phyloP scores from a whole-genome alignment of 2,329 filamentous ascomycete genomes.

The Claviceps sorghi region DNA sequence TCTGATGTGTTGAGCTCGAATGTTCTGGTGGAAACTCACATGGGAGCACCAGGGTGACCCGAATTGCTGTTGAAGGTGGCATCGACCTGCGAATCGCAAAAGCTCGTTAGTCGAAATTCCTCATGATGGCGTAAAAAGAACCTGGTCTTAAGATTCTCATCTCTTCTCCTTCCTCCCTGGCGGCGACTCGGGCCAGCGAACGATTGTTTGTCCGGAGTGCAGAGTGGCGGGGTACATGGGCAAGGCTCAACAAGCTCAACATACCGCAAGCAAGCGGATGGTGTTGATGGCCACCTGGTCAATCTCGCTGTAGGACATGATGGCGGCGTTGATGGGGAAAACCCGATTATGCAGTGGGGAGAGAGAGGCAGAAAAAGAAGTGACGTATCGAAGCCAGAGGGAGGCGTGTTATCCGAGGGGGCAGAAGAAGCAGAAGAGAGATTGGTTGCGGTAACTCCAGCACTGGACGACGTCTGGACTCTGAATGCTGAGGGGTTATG shows the following conservation, averaged over 20 bases:
- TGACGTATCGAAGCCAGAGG: slow-evolving; percentile 12
- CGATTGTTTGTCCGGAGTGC: slow-evolving; percentile 13
- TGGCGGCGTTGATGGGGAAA: slow-evolving; percentile 23
- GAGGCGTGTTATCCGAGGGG: slow-evolving; percentile 14
- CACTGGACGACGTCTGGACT: slow-evolving; percentile 1
- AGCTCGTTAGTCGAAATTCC: background rate
- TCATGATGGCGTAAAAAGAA: background rate
- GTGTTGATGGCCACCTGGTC: slow-evolving; percentile 95
- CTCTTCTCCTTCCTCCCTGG: background rate
- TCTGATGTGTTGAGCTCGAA: background rate
- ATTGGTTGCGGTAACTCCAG: background rate
- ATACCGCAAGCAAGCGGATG: slow-evolving; percentile 88
- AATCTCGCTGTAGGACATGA: slow-evolving; percentile 77
- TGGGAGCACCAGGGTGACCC: slow-evolving; percentile 95
- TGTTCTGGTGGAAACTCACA: slow-evolving; percentile 37
- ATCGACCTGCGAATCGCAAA: slow-evolving; percentile 57
- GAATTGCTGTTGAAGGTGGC: slow-evolving; percentile 92
- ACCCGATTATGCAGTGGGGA: slow-evolving; percentile 8
- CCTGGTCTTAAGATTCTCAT: slow-evolving; percentile 2
- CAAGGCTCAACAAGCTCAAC: slow-evolving; percentile 34
- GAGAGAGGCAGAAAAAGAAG: slow-evolving; percentile 7
- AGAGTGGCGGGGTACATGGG: slow-evolving; percentile 12
- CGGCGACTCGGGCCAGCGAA: background rate
- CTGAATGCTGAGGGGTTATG: slow-evolving; percentile 18
- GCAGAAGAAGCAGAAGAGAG: slow-evolving; percentile 10